A percentile compares a stretch with the other conserved stretches of the same genome.
These are phyloP conservation scores for Sugiyamaella mastotermitis DNA, from an alignment of 805 yeast species.

Conservation along the genomic window DNA sequence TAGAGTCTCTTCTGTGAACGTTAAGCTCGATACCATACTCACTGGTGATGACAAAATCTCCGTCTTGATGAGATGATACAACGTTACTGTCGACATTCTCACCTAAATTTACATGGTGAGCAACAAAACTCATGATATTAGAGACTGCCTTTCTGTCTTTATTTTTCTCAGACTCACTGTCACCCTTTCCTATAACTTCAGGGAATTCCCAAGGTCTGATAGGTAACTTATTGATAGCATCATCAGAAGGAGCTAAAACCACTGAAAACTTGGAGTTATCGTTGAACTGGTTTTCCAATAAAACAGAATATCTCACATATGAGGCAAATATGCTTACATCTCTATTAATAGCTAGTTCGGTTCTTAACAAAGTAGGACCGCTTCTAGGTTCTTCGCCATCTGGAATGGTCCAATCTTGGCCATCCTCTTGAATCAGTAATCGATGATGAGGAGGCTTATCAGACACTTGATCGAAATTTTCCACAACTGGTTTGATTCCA, in stretches of 20 bases:
- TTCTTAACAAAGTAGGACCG: slow-evolving; percentile 30
- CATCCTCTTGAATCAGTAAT: too few species aligned
- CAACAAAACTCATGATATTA: slow-evolving; percentile 54
- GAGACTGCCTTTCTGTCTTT: slow-evolving; percentile 44
- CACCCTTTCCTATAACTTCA: slow-evolving; percentile 34
- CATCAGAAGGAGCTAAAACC: slow-evolving; percentile 67
- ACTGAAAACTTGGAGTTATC: slow-evolving; percentile 38
- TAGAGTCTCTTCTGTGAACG: slow-evolving; percentile 6
- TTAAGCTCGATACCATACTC: slow-evolving; percentile 10
- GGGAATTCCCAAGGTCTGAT: slow-evolving; percentile 86
- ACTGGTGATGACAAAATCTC: slow-evolving; percentile 3
- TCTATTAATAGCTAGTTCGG: slow-evolving; percentile 34
- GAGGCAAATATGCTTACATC: slow-evolving; percentile 59
- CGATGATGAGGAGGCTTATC: too few species aligned
- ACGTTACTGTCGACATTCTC: slow-evolving; percentile 8
- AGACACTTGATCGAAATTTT: too few species aligned
- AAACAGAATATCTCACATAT: slow-evolving; percentile 60
- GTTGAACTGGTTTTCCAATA: slow-evolving; percentile 44
- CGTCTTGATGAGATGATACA: slow-evolving; percentile 3
- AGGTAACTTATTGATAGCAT: slow-evolving; percentile 45
- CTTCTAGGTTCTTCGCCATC: slow-evolving; percentile 28
- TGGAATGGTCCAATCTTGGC: too few species aligned
- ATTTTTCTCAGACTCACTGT: slow-evolving; percentile 29
- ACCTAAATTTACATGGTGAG: slow-evolving; percentile 51
- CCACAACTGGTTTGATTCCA: too few species aligned